Percentiles rank a stretch among this genome's conserved stretches.
phyloP scores from a whole-genome alignment of 352 stramenopile species.

The Phytophthora quininea region DNA sequence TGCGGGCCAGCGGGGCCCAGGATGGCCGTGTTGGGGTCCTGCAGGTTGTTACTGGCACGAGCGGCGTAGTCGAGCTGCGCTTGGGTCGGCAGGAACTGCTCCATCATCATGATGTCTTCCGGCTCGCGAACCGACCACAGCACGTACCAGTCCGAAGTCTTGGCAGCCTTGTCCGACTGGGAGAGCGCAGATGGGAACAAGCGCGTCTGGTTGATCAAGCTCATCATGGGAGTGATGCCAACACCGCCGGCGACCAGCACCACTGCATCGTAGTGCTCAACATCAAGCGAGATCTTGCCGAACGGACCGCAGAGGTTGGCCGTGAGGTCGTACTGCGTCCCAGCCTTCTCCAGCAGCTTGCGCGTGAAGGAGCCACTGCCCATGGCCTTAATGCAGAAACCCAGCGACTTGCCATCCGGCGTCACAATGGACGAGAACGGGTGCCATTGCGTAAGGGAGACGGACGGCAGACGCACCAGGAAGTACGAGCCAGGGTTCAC shows the following conservation, averaged over 20 bases:
- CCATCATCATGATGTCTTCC: conserved; percentile 75
- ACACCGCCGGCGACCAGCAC: conserved; percentile 75
- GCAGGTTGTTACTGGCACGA: conserved; percentile 35
- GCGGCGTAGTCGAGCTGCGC: conserved; percentile 44
- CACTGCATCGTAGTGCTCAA: conserved; percentile 70
- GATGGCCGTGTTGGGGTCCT: conserved; percentile 56
- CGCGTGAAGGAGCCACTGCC: conserved; percentile 59
- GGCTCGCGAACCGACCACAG: conserved; percentile 68
- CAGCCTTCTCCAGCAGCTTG: conserved; percentile 50
- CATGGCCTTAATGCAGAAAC: conserved; percentile 77
- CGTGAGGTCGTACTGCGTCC: conserved; percentile 45
- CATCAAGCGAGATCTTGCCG: conserved; percentile 64
- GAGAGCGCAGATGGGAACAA: conserved; percentile 30
- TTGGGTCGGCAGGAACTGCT: conserved; percentile 67
- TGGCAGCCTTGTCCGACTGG: conserved; percentile 27
- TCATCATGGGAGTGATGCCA: conserved; percentile 82
- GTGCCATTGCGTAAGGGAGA: conserved; percentile 76
- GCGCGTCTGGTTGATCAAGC: conserved; percentile 71
- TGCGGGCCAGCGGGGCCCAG: conserved; percentile 19
- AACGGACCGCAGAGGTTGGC: conserved; percentile 74
- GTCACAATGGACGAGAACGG: conserved; percentile 84
- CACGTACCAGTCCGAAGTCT: conserved; percentile 55
- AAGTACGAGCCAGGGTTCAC: conserved; percentile 78
- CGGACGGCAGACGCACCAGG: conserved; percentile 68
- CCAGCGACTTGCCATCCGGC: conserved; percentile 72